phyloP scores from a whole-genome alignment of 2,329 filamentous ascomycete genomes.

The Ophiostoma ulmi region DNA sequence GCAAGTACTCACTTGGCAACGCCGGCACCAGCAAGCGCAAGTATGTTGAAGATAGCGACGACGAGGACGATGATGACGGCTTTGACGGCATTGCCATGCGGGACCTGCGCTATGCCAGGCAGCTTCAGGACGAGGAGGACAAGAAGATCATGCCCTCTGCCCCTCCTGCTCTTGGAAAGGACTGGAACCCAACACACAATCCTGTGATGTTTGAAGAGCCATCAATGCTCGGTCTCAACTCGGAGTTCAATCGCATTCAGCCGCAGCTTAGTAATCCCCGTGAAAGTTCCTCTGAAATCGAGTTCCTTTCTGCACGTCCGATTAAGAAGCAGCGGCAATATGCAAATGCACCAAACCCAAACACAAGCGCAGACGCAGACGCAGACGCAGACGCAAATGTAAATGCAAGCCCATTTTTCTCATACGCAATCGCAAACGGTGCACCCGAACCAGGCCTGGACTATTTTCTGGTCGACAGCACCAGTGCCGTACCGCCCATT shows the following conservation, averaged over 20 bases:
- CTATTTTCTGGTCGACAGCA: no score
- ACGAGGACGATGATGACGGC: conserved; percentile 33
- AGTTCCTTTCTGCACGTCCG: conserved; percentile 4
- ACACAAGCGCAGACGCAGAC: neutral
- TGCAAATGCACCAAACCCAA: neutral
- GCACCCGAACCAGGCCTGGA: no score
- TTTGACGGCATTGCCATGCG: neutral
- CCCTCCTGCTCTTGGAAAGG: neutral
- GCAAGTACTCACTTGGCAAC: conserved; percentile 44
- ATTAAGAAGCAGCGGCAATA: neutral
- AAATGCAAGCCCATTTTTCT: no score
- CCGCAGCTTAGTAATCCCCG: neutral
- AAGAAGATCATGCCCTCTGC: neutral
- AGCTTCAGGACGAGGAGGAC: conserved; percentile 49
- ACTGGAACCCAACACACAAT: neutral
- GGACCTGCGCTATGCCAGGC: conserved; percentile 39
- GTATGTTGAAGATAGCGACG: conserved; percentile 32
- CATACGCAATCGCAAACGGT: no score
- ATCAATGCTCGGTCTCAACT: neutral
- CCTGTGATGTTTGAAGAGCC: neutral
- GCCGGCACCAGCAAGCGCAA: conserved; percentile 40
- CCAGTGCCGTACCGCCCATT: neutral
- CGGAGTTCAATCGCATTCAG: neutral
- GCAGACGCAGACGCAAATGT: no score
- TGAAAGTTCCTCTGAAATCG: neutral